Evolutionary conservation across 768 basidiomycete species (phyloP), one percentile per base, ranked within the genome.

Genomic region (Mycena belliarum): DNA sequence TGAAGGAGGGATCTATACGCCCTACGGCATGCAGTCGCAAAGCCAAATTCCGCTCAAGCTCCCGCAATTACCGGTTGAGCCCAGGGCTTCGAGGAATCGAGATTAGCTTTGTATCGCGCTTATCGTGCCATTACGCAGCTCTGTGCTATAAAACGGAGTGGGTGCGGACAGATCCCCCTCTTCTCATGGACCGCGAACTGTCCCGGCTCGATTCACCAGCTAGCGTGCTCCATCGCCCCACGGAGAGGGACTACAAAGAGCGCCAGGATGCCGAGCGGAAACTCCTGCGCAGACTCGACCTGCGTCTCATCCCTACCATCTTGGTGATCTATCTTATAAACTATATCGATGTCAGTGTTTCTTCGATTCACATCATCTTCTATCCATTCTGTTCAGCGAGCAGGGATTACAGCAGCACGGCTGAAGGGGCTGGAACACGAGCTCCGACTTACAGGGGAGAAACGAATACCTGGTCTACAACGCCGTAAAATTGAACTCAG

Each of bases 261-360:
- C 50, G 23, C 26, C 25, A 41, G 23, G 42, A 16, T 26, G 56
- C 50, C 9, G 49, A 58, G 11, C 56, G 35, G 28, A 45, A 54
- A 38, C 74, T 82, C 16, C 70, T 79, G 25, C 70, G 76, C 32
- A 76, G 71, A 52, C 73, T 82, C 18, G 81, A 82, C 48, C 61
- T 60, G 43, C 67, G 80, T n/a, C 66, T 82, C 2, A 59, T 82
- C 28, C 77, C 79, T 0, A 76, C 74, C 4, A 69, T 82, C 49
- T 66, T 78, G n/a, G 46, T 78, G n/a, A 75, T 81, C 25, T 80
- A 70, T 59, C 65, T 82, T 53, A 72, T 82, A 73, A 82, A 81
- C 61, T 78, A 76, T 62, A 78, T 82, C 49, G 77, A 80, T 60
- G 80, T 82, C 51, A 60, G 70, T 65, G n/a, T 15, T 47, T 45